Conservation (phyloP, 1,284 basidiomycete genomes). For the Puccinia coronata region DNA sequence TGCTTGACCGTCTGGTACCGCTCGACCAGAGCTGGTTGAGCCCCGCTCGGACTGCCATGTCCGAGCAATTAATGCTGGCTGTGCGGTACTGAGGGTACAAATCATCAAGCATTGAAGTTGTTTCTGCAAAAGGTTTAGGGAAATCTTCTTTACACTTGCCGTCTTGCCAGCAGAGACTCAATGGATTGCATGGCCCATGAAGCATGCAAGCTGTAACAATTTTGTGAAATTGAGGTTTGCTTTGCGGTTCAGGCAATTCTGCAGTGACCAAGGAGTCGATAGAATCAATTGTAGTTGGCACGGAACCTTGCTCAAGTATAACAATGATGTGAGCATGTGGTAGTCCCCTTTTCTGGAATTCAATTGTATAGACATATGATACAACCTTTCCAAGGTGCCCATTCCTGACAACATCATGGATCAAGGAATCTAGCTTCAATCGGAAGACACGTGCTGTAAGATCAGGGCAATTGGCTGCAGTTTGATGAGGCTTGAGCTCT, state of each 20-base stretch:
- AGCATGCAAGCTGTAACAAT: conserved; percentile 59
- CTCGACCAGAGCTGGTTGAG: too few species aligned
- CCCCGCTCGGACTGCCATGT: too few species aligned
- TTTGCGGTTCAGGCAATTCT: conserved; percentile 60
- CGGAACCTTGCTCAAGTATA: conserved; percentile 52
- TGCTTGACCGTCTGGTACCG: too few species aligned
- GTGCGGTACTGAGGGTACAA: conserved; percentile 59
- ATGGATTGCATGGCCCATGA: too few species aligned
- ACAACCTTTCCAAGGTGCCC: not conserved
- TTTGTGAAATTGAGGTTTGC: conserved; percentile 60
- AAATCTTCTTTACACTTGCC: conserved; percentile 61
- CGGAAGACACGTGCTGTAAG: not conserved
- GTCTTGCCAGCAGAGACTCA: conserved; percentile 63
- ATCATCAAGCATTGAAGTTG: conserved; percentile 60
- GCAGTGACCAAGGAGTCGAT: conserved; percentile 62
- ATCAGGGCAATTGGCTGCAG: not conserved
- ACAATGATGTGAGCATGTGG: conserved; percentile 64
- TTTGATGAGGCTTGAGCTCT: not conserved
- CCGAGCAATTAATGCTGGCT: too few species aligned
- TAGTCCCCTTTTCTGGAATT: conserved; percentile 64
- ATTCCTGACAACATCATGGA: not conserved
- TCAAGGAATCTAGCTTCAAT: not conserved
- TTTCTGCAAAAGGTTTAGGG: conserved; percentile 60
- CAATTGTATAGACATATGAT: not conserved
- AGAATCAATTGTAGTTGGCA: conserved; percentile 58